Percentiles rank a stretch among this genome's conserved stretches.
phyloP scores from a whole-genome alignment of 2,329 filamentous ascomycete species.

The Pestalotiopsis sp. region DNA sequence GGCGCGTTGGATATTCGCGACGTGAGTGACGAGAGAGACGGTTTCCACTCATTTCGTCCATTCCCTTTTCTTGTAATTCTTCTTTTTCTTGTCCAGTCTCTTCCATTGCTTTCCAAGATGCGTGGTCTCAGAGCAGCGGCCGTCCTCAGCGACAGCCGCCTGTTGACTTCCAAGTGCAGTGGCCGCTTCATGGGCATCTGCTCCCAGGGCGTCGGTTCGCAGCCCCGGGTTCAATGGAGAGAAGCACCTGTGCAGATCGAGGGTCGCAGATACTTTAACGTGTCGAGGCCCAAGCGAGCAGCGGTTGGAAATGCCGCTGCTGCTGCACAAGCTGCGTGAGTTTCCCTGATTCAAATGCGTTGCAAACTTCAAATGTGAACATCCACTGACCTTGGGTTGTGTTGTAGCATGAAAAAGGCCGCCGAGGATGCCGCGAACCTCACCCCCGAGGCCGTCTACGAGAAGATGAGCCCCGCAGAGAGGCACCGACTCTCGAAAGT shows the following conservation, averaged over 20 bases:
- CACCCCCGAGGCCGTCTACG: conserved; percentile 66
- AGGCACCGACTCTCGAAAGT: conserved; percentile 77
- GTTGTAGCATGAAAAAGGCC: conserved; percentile 46
- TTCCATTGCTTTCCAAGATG: conserved; percentile 34
- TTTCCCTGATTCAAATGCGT: neutral
- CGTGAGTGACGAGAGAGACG: neutral
- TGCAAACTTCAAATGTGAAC: no score
- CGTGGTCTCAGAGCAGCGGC: conserved; percentile 41
- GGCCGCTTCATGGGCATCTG: conserved; percentile 35
- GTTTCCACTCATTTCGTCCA: neutral
- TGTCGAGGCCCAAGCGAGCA: conserved; percentile 36
- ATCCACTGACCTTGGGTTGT: neutral
- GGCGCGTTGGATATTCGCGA: conserved; percentile 10
- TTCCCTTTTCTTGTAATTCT: neutral
- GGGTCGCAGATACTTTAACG: conserved; percentile 42
- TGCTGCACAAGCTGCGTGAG: conserved; percentile 43
- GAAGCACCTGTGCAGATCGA: conserved; percentile 34
- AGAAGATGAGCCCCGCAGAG: conserved; percentile 81
- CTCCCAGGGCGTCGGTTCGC: conserved; percentile 27
- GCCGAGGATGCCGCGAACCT: conserved; percentile 57
- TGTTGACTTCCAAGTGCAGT: conserved; percentile 34
- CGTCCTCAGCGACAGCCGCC: conserved; percentile 39
- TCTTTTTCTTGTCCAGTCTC: conserved; percentile 17
- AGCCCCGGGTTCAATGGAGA: conserved; percentile 34
- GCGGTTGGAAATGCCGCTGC: conserved; percentile 25